A percentile compares a stretch with the other conserved stretches of the same genome.
phyloP scores from a whole-genome alignment of 345 rosid genomes.

The Corymbia maculata region DNA sequence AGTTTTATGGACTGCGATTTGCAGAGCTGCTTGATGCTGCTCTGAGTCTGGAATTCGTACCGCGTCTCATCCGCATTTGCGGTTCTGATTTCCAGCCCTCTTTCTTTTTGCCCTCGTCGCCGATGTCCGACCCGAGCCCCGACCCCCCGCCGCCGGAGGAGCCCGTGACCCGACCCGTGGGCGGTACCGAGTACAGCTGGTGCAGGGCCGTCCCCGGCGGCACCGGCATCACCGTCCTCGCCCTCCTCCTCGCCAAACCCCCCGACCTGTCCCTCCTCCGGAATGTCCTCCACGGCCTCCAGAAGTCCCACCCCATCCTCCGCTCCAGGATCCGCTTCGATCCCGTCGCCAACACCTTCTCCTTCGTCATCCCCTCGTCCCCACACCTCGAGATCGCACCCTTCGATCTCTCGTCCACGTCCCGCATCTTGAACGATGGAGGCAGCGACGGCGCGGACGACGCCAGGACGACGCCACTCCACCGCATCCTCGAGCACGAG shows the following conservation, averaged over 20 bases:
- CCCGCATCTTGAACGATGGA: constrained; percentile 14
- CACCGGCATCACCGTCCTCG: constrained; percentile 74
- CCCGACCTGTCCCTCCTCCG: constrained; percentile 35
- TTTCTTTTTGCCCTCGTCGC: background rate
- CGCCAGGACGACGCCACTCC: constrained; percentile 10
- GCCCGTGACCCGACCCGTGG: constrained; percentile 31
- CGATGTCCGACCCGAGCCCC: constrained; percentile 8
- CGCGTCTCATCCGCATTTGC: background rate
- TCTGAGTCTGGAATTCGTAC: background rate
- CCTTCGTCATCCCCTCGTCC: constrained; percentile 36
- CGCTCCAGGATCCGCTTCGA: constrained; percentile 54
- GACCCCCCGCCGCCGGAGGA: constrained; percentile 8
- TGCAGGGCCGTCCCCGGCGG: constrained; percentile 79
- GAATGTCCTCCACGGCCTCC: constrained; percentile 44
- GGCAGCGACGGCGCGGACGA: background rate
- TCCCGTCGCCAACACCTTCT: constrained; percentile 36
- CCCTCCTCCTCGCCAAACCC: constrained; percentile 38
- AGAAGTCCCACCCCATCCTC: constrained; percentile 58
- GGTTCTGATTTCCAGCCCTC: background rate
- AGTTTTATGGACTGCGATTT: background rate
- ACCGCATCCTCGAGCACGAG: constrained; percentile 61
- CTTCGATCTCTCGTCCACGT: constrained; percentile 44
- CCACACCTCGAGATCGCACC: constrained; percentile 33
- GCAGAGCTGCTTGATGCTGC: background rate
- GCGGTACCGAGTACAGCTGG: constrained; percentile 83